A percentile compares a stretch with the other conserved stretches of the same genome.
These are phyloP conservation scores for Leccinum barrowsii DNA, from an alignment of 768 basidiomycete species.

Conservation along the genomic window DNA sequence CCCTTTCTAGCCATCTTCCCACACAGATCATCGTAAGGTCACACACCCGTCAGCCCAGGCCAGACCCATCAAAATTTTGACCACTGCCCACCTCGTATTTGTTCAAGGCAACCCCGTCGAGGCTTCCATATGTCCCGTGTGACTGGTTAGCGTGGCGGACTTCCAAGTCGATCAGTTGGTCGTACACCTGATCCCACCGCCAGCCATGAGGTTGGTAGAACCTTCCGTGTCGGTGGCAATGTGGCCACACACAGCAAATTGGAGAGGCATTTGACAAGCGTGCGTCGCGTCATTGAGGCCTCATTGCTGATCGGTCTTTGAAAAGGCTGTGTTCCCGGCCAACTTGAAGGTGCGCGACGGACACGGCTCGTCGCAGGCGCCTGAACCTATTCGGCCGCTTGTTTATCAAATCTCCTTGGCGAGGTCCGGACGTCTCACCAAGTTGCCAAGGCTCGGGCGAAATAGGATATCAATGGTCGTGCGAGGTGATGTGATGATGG, in stretches of 20 bases:
- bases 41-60: background rate
- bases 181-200: background rate
- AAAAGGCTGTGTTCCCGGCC: background rate
- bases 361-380: background rate
- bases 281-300: background rate
- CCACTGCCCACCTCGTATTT: background rate
- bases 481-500: background rate
- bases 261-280: background rate
- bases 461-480: background rate
- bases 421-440: background rate
- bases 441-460: background rate
- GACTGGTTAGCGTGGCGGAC: background rate
- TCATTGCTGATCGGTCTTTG: background rate
- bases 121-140: background rate
- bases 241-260: background rate
- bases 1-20: background rate
- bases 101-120: background rate
- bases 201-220: background rate
- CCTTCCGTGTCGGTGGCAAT: background rate
- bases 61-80: background rate
- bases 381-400: background rate
- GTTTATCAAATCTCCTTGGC: background rate
- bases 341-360: background rate
- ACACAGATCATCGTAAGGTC: background rate
- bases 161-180: background rate